phyloP scores from a whole-genome alignment of 352 stramenopile genomes.

The Phytophthora tentaculata region DNA sequence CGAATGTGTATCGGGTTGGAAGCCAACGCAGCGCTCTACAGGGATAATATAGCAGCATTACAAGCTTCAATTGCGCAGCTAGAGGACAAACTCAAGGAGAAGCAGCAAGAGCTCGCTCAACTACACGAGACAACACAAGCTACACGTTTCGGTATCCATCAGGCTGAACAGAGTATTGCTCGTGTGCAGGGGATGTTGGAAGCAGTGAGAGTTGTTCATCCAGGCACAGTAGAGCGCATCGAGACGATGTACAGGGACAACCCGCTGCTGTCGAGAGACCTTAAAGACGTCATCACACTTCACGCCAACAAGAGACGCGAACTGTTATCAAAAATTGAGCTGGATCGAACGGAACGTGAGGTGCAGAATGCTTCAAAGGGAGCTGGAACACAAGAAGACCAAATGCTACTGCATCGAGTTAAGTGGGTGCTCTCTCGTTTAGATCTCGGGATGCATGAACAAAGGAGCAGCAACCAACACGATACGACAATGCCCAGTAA shows the following conservation, averaged over 20 bases:
- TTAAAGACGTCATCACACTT: slow-evolving; percentile 65
- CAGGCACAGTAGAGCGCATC: slow-evolving; percentile 67
- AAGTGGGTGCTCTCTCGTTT: slow-evolving; percentile 83
- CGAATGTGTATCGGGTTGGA: slow-evolving; percentile 72
- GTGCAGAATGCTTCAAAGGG: slow-evolving; percentile 46
- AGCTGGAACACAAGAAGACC: slow-evolving; percentile 46
- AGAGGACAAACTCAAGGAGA: slow-evolving; percentile 61
- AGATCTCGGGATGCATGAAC: slow-evolving; percentile 44
- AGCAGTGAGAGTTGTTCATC: slow-evolving; percentile 68
- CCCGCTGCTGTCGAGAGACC: slow-evolving; percentile 67
- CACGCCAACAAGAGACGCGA: slow-evolving; percentile 51
- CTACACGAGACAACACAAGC: slow-evolving; percentile 67
- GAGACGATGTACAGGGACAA: slow-evolving; percentile 75
- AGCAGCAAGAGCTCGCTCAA: slow-evolving; percentile 68
- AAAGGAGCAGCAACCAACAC: slow-evolving; percentile 20
- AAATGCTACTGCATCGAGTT: slow-evolving; percentile 71
- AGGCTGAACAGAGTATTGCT: slow-evolving; percentile 75
- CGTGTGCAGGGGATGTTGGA: slow-evolving; percentile 77
- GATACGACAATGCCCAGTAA: slow-evolving; percentile 10
- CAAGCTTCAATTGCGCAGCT: slow-evolving; percentile 62
- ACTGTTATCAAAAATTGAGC: slow-evolving; percentile 54
- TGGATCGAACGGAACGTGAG: slow-evolving; percentile 66
- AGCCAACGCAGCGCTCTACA: slow-evolving; percentile 59
- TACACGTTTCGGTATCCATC: slow-evolving; percentile 74
- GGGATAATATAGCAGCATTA: slow-evolving; percentile 66